Base-by-base conservation (phyloP, 2,329 filamentous ascomycete species). In the Colletotrichum viniferum region DNA sequence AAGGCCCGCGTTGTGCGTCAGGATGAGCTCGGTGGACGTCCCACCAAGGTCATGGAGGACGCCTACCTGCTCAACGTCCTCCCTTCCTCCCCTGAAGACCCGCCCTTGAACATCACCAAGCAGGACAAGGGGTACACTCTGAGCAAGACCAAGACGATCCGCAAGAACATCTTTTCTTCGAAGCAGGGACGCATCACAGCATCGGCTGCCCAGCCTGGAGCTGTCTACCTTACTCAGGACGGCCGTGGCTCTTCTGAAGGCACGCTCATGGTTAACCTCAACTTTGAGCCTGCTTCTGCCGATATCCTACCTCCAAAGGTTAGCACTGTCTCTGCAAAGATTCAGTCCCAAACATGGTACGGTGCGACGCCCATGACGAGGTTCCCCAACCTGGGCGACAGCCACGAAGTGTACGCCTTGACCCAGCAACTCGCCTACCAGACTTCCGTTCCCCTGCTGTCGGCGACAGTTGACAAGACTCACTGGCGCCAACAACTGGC, bases 311-410 rank as follows among this genome's bases (percentile, higher is more conserved):
- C 88, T 7, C 90, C 90, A 52, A 87, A 85, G 79, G 81, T 92
- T 76, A 87, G 86, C 48, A 84, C 83, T 3, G 84, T 90, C 10
- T 83, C 87, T 5, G 86, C 86, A 72, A 92, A 91, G 82, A 79
- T 92, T 34, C 83, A 85, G 1, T 85, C 89, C 1, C 85, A 87
- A 71, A 91, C 89, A 8, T 91, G 86, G 82, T 92, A 87, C 80
- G 87, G 87, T 76, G 84, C 85, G 5, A 83, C 83, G 7, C 86
- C 87, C 36, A 86, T 89, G 77, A 81, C 82, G 43, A 79, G 83
- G 67, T 85, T 90, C 52, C 89, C 90, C 58, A 90, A 91, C 82
- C 81, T 90, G 66, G 88, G 87, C 71, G 84, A 87, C 74, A 86
- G 86, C 80, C 63, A 87, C 86, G 72, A 86, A 86, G 28, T 34